These are phyloP conservation scores for Ceratobasidium papillatum DNA, from an alignment of 1,284 basidiomycete genomes.

Conservation along the genomic window DNA sequence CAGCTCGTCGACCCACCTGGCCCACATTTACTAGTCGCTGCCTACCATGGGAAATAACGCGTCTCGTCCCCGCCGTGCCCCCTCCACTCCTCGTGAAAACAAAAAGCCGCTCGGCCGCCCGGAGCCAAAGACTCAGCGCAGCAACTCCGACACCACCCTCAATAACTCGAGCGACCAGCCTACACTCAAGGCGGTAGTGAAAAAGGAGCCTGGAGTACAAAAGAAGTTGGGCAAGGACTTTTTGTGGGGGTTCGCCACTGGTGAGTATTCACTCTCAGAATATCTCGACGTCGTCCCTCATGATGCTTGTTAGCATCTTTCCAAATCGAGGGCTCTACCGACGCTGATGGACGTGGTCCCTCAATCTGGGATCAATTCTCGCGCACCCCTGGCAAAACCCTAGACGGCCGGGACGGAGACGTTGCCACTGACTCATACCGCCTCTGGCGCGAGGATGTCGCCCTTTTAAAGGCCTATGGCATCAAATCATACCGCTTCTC, in stretches of 20 bases:
- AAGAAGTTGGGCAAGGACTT: constrained; percentile 62
- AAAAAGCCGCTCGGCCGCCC: constrained; percentile 19
- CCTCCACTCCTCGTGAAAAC: constrained; percentile 21
- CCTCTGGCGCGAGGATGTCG: constrained; percentile 73
- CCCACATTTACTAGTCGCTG: background rate
- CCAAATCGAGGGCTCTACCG: constrained; percentile 73
- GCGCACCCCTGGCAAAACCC: constrained; percentile 68
- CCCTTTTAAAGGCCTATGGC: constrained; percentile 66
- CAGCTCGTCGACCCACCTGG: constrained; percentile 15
- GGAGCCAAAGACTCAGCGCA: constrained; percentile 11
- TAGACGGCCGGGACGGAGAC: constrained; percentile 72
- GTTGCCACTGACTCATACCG: constrained; percentile 75
- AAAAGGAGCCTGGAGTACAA: background rate
- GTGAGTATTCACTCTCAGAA: constrained; percentile 52
- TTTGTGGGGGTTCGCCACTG: constrained; percentile 77
- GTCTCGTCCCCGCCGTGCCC: constrained; percentile 35
- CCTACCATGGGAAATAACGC: constrained; percentile 33
- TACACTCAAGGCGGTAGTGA: background rate
- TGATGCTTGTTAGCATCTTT: constrained; percentile 56
- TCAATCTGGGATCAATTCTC: constrained; percentile 82
- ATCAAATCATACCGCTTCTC: constrained; percentile 73
- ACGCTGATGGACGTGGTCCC: constrained; percentile 65
- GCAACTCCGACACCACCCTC: constrained; percentile 29
- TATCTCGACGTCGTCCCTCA: constrained; percentile 5
- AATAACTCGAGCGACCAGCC: background rate